Conservation (phyloP, 2,329 filamentous ascomycete genomes). For the Fusarium buharicum region DNA sequence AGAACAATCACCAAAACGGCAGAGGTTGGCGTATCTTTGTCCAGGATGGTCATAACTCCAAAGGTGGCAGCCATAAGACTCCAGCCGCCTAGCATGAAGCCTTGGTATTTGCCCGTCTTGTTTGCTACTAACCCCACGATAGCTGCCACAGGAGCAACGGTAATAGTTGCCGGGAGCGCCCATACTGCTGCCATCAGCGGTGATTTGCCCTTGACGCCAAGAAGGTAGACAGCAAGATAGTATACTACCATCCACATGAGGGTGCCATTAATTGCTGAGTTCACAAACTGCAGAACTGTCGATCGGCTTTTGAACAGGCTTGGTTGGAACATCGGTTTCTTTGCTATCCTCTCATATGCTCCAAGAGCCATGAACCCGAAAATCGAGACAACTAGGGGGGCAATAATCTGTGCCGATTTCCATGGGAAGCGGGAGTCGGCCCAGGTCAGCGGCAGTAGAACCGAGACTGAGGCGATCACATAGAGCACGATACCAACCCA, state of each 20-base stretch:
- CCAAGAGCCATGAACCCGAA: constrained; percentile 53
- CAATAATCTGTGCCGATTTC: constrained; percentile 54
- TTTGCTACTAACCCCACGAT: constrained; percentile 65
- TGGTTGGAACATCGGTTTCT: constrained; percentile 41
- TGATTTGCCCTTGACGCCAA: constrained; percentile 38
- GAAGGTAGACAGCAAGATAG: constrained; percentile 44
- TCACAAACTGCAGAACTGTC: constrained; percentile 37
- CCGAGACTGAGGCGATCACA: constrained; percentile 33
- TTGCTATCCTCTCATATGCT: constrained; percentile 29
- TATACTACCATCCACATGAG: constrained; percentile 47
- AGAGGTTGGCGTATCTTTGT: constrained; percentile 58
- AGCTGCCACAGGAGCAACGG: constrained; percentile 70
- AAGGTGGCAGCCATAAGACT: constrained; percentile 65
- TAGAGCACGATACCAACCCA: constrained; percentile 72
- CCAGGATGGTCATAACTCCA: constrained; percentile 64
- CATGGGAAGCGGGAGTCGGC: constrained; percentile 37
- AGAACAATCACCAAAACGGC: constrained; percentile 71
- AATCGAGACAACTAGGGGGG: constrained; percentile 68
- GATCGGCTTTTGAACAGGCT: constrained; percentile 38
- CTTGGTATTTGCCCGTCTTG: constrained; percentile 68
- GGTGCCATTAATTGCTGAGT: constrained; percentile 39
- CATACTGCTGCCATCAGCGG: constrained; percentile 55
- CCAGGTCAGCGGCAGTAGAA: constrained; percentile 35
- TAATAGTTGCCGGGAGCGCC: constrained; percentile 69
- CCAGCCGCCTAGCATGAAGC: constrained; percentile 72